Percentiles rank a stretch among this genome's conserved stretches.
Conservation (phyloP, 2,329 filamentous ascomycete genomes). For the Neonectria magnoliae region DNA sequence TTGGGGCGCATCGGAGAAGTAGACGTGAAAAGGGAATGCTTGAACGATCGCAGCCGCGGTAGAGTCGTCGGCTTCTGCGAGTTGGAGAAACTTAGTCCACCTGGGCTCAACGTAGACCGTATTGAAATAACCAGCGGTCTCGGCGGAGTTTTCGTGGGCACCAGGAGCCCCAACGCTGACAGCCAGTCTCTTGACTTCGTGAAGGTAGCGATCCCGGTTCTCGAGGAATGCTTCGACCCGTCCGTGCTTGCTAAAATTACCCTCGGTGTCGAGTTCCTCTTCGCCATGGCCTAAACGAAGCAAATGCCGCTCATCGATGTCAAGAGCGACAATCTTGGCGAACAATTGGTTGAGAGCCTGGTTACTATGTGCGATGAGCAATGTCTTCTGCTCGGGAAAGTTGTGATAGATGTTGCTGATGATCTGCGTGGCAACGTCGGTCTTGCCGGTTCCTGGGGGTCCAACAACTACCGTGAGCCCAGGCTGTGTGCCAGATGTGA, state of each 20-base stretch:
- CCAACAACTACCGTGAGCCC: slow-evolving; percentile 94
- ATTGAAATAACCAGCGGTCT: slow-evolving; percentile 97
- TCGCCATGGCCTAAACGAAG: slow-evolving; percentile 94
- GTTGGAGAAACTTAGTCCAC: slow-evolving; percentile 82
- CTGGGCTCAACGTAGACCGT: slow-evolving; percentile 88
- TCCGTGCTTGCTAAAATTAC: slow-evolving; percentile 92
- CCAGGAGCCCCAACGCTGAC: slow-evolving; percentile 86
- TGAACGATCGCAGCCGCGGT: slow-evolving; percentile 71
- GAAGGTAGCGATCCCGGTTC: slow-evolving; percentile 80
- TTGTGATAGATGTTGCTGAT: slow-evolving; percentile 99
- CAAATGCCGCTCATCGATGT: slow-evolving; percentile 95
- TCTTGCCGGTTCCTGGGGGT: slow-evolving; percentile 96
- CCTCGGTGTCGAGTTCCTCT: slow-evolving; percentile 87
- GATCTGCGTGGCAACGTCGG: slow-evolving; percentile 98
- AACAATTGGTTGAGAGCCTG: slow-evolving; percentile 98
- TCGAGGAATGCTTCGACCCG: slow-evolving; percentile 95
- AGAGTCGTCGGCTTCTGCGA: slow-evolving; percentile 64
- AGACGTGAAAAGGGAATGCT: slow-evolving; percentile 87
- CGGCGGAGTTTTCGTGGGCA: slow-evolving; percentile 94
- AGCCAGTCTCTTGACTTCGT: slow-evolving; percentile 87
- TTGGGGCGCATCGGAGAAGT: slow-evolving; percentile 88
- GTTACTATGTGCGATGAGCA: slow-evolving; percentile 96
- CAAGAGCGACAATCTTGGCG: slow-evolving; percentile 94
- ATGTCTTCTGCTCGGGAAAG: slow-evolving; percentile 89
- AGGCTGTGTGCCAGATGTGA: slow-evolving; percentile 92